Conservation (phyloP, 495 filamentous ascomycete species). For the Jackrogersella minutella region DNA sequence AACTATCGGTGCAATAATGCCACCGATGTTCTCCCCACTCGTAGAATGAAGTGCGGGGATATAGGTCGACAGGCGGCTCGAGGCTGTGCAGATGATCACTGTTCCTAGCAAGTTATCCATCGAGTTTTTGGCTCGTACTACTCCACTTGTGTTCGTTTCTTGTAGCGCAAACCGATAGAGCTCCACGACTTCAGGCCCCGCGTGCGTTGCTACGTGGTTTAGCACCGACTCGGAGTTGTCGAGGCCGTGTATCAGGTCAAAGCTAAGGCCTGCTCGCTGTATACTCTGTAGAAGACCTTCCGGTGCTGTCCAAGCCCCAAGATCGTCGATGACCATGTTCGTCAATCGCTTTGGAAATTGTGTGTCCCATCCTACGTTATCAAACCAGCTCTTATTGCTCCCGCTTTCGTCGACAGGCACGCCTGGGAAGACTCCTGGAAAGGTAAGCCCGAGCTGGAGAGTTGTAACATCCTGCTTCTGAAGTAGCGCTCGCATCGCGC, state of each 20-base stretch:
- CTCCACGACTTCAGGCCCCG: conserved; percentile 81
- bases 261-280: conserved; percentile 70
- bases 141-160: conserved; percentile 75
- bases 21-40: conserved; percentile 66
- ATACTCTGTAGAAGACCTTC: conserved; percentile 75
- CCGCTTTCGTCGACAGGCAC: conserved; percentile 68
- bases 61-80: conserved; percentile 70
- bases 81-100: conserved; percentile 80
- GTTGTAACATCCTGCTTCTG: conserved; percentile 71
- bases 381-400: conserved; percentile 64
- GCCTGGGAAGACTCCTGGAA: conserved; percentile 81
- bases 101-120: conserved; percentile 76
- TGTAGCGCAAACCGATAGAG: conserved; percentile 81
- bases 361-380: conserved; percentile 57
- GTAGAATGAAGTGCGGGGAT: conserved; percentile 69
- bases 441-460: conserved; percentile 78
- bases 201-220: conserved; percentile 75
- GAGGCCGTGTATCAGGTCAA: conserved; percentile 82
- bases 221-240: conserved; percentile 79
- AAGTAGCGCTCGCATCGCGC: conserved; percentile 74
- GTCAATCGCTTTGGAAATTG: conserved; percentile 62
- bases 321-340: conserved; percentile 68
- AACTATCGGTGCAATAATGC: conserved; percentile 83
- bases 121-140: conserved; percentile 80
- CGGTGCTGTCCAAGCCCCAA: conserved; percentile 76